Conservation (phyloP, 441 rosid species). For the Gossypium davidsonii region DNA sequence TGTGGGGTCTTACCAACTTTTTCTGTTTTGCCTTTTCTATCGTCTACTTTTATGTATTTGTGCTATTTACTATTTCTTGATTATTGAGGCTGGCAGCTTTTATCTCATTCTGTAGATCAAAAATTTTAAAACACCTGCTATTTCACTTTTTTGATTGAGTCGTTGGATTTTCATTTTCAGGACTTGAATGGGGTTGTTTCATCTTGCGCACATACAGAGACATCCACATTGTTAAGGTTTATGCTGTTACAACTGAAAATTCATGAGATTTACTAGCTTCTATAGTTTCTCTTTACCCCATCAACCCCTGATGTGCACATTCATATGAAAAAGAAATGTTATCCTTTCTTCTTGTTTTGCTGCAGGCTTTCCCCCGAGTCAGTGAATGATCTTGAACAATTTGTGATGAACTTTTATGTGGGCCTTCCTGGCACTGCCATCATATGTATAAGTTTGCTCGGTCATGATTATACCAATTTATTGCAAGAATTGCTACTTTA, state of each 20-base stretch:
- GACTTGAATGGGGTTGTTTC: constrained; percentile 30
- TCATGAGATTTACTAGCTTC: background rate
- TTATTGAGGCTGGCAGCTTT: background rate
- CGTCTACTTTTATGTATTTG: background rate
- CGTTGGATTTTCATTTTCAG: constrained; percentile 21
- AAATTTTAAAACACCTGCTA: background rate
- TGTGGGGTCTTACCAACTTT: background rate
- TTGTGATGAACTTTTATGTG: constrained; percentile 49
- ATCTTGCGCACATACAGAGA: constrained; percentile 32
- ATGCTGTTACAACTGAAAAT: constrained; percentile 15
- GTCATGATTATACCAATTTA: constrained; percentile 45
- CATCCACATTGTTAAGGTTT: constrained; percentile 48
- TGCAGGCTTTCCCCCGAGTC: constrained; percentile 77
- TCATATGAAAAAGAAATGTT: background rate
- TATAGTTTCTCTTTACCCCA: background rate
- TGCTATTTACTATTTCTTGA: background rate
- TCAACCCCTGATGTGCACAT: background rate
- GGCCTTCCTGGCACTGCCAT: constrained; percentile 61
- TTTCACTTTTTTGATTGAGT: background rate
- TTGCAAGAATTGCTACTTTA: constrained; percentile 47
- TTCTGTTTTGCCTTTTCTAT: background rate
- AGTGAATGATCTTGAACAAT: constrained; percentile 55
- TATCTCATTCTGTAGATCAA: background rate
- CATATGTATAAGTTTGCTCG: constrained; percentile 71
- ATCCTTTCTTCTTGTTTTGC: constrained; percentile 21